These are phyloP conservation scores for Hymenoscyphus scutula DNA, from an alignment of 2,329 filamentous ascomycete genomes.

Conservation along the genomic window DNA sequence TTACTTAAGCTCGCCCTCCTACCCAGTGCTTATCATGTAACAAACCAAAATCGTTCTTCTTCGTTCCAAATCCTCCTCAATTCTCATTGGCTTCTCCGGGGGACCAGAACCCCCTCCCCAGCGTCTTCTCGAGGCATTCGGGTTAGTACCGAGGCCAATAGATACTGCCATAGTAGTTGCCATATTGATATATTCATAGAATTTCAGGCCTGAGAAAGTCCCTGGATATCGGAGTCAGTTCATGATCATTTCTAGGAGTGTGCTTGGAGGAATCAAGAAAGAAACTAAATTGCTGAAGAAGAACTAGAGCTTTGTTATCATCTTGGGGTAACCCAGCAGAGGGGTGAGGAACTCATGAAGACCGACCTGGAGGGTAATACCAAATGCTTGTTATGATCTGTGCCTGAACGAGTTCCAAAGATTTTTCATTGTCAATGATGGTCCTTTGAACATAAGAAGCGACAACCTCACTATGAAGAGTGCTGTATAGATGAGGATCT, in stretches of 20 bases:
- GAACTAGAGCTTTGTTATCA: too few relatives aligned
- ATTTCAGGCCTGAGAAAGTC: constrained; percentile 38
- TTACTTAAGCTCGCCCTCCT: constrained; percentile 10
- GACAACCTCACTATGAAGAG: constrained; percentile 45
- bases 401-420: constrained; percentile 47
- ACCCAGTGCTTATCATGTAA: constrained; percentile 37
- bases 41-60: constrained; percentile 39
- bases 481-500: constrained; percentile 39
- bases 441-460: constrained; percentile 44
- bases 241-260: too few relatives aligned
- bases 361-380: constrained; percentile 43
- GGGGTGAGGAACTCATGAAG: too few relatives aligned
- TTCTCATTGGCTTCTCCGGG: background rate
- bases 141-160: constrained; percentile 27
- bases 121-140: constrained; percentile 17
- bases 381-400: constrained; percentile 45
- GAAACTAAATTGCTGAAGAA: too few relatives aligned
- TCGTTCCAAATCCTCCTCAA: constrained; percentile 35
- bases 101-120: constrained; percentile 1
- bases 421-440: constrained; percentile 46
- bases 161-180: constrained; percentile 44
- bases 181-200: constrained; percentile 50
- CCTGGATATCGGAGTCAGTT: too few relatives aligned
- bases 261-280: too few relatives aligned
- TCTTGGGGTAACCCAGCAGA: too few relatives aligned